Conservation (phyloP, 352 stramenopile species). For the Globisporangium lucens region DNA sequence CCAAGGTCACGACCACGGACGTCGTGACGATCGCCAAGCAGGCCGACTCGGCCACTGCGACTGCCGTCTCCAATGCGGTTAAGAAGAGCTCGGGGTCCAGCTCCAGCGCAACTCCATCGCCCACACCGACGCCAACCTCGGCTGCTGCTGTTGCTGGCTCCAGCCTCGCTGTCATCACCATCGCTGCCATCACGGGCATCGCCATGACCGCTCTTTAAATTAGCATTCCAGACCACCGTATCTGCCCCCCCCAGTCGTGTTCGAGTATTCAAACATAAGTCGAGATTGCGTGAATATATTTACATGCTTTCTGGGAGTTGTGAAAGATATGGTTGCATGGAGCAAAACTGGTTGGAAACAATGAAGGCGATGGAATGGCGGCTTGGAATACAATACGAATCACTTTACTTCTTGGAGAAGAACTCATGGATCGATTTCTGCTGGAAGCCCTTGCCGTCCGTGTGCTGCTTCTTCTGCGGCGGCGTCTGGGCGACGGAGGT, state of each 20-base stretch:
- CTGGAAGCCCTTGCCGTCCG: conserved; percentile 6
- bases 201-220: background rate
- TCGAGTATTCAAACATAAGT: background rate
- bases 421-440: conserved; percentile 15
- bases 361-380: background rate
- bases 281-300: conserved; percentile 7
- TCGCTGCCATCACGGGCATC: background rate
- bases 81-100: background rate
- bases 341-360: background rate
- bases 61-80: background rate
- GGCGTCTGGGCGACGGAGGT: background rate
- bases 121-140: conserved; percentile 1
- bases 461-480: background rate
- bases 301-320: background rate
- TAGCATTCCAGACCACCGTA: background rate
- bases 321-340: background rate
- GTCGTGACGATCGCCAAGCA: conserved; percentile 14
- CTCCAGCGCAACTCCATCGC: background rate
- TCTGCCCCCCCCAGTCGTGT: background rate
- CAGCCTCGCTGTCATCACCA: background rate
- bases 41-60: conserved; percentile 1
- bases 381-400: background rate
- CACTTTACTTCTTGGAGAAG: conserved; percentile 8
- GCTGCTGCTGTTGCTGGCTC: background rate
- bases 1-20: conserved; percentile 16